Evolutionary conservation across 768 basidiomycete genomes (phyloP).

Genomic region (Tulasnella sp.): DNA sequence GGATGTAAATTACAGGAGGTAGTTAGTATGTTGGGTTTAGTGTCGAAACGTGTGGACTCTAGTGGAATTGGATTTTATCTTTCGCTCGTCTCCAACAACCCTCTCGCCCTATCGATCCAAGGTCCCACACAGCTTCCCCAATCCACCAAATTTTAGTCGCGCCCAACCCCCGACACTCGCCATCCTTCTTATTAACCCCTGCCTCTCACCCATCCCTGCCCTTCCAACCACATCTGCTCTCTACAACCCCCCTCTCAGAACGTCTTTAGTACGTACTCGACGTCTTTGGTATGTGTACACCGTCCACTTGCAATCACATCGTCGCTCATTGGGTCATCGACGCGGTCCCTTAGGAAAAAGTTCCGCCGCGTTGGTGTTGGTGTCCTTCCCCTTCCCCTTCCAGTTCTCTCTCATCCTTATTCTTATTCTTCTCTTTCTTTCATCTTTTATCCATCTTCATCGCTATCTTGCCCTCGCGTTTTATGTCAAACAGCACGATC

Average conservation of each 20-base stretch:
- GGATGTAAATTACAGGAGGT: not conserved
- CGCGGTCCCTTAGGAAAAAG: not conserved
- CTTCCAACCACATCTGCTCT: not conserved
- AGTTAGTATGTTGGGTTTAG: not conserved
- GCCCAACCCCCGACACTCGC: not conserved
- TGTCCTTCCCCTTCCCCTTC: not conserved
- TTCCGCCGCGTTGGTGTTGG: not conserved
- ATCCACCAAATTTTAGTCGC: not conserved
- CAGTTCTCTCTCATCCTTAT: not conserved
- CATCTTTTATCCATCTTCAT: not conserved
- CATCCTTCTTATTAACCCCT: not conserved
- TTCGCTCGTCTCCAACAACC: not conserved
- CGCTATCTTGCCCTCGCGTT: not conserved
- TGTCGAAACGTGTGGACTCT: not conserved
- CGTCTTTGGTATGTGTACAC: not conserved
- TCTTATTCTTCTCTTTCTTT: not conserved
- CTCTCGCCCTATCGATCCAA: not conserved
- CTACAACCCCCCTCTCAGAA: not conserved
- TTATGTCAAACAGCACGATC: not conserved
- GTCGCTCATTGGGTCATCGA: not conserved
- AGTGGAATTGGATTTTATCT: too few species aligned
- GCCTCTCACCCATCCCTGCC: not conserved
- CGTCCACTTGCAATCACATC: not conserved
- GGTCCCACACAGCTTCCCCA: not conserved
- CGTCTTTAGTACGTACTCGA: not conserved